Percentiles rank a stretch among this genome's conserved stretches.
phyloP scores from a whole-genome alignment of 805 yeast genomes.

The Candida namnaoensis region DNA sequence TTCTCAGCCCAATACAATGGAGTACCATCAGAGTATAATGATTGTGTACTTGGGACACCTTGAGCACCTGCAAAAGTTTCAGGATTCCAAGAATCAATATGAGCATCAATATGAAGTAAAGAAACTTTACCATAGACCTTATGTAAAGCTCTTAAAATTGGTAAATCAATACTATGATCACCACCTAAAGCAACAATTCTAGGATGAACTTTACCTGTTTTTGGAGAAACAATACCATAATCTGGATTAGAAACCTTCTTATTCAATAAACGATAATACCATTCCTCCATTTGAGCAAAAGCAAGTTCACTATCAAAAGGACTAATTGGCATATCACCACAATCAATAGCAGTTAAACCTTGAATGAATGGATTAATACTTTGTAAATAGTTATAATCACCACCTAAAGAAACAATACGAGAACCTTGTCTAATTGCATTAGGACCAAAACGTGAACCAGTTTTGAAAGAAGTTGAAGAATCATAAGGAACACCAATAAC shows the following conservation, averaged over 20 bases:
- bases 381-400: conserved; percentile 25
- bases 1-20: conserved; percentile 61
- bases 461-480: conserved; percentile 45
- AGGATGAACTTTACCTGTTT: conserved; percentile 19
- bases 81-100: conserved; percentile 64
- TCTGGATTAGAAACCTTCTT: conserved; percentile 36
- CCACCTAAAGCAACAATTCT: conserved; percentile 50
- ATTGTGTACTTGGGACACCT: conserved; percentile 23
- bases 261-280: conserved; percentile 16
- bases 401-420: conserved; percentile 34
- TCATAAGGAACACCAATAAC: conserved; percentile 55
- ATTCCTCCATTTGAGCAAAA: conserved; percentile 46
- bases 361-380: conserved; percentile 35
- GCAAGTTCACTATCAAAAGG: conserved; percentile 55
- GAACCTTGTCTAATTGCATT: conserved; percentile 39
- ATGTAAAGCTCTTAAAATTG: conserved; percentile 41
- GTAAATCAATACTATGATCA: conserved; percentile 48
- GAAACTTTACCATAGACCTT: conserved; percentile 38
- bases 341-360: conserved; percentile 35
- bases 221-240: conserved; percentile 7
- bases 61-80: conserved; percentile 40
- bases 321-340: conserved; percentile 54
- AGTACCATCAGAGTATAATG: conserved; percentile 51
- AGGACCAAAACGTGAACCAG: conserved; percentile 56
- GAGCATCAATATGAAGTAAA: conserved; percentile 60